Conservation (phyloP, 2,329 filamentous ascomycete species). For the Fusarium nematophilum region DNA sequence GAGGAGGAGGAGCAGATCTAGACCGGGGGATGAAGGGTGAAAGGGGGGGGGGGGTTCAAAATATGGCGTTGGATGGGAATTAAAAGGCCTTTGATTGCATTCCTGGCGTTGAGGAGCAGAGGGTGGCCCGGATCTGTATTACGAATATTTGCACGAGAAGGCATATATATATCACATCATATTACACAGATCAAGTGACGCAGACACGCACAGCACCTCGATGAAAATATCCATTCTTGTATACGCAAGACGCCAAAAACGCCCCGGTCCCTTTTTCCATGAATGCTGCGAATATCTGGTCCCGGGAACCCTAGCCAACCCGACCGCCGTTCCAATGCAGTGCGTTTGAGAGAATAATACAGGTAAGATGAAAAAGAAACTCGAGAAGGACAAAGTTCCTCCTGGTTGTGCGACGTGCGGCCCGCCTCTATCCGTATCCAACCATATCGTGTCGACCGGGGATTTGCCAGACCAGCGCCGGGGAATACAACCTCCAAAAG, state of each 20-base stretch:
- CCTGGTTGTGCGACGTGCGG: conserved; percentile 26
- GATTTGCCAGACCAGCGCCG: conserved; percentile 7
- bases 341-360: conserved; percentile 43
- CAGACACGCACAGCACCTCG: conserved; percentile 6
- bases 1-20: conserved; percentile 62
- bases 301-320: conserved; percentile 42
- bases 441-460: conserved; percentile 20
- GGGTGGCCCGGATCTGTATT: too few species aligned
- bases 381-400: conserved; percentile 22
- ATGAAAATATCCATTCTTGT: conserved; percentile 40
- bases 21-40: too few species aligned
- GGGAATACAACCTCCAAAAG: not conserved
- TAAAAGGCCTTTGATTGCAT: conserved; percentile 18
- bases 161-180: conserved; percentile 3
- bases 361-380: conserved; percentile 29
- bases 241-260: conserved; percentile 43
- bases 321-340: conserved; percentile 43
- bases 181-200: conserved; percentile 5
- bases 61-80: conserved; percentile 7
- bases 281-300: conserved; percentile 44
- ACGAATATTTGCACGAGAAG: too few species aligned
- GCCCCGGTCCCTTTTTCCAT: conserved; percentile 44
- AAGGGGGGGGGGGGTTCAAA: not conserved
- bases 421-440: conserved; percentile 45
- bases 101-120: conserved; percentile 35